These are phyloP conservation scores for Didymella keratinophila DNA, from an alignment of 2,329 filamentous ascomycete genomes.

Conservation along the genomic window DNA sequence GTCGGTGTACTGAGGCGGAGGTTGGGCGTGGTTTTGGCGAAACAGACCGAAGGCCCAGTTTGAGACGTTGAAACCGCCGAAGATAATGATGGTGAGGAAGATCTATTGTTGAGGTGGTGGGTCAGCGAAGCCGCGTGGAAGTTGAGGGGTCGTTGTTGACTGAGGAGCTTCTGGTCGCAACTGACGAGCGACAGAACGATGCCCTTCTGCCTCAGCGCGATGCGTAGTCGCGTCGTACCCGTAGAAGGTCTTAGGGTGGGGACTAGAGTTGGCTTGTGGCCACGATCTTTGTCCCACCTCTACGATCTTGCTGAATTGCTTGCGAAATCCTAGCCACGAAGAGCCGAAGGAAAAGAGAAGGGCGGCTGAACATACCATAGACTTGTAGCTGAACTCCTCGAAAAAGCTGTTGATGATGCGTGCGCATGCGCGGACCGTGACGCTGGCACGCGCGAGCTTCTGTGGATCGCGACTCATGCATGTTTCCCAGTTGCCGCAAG, in stretches of 20 bases:
- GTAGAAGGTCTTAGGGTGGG: neutral
- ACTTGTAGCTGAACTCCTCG: conserved; percentile 87
- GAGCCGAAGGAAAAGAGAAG: conserved; percentile 14
- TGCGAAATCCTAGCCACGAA: neutral
- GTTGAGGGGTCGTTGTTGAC: neutral
- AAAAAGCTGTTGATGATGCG: conserved; percentile 94
- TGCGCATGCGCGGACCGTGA: conserved; percentile 87
- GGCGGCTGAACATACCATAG: conserved; percentile 61
- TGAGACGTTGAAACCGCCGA: conserved; percentile 63
- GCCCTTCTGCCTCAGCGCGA: neutral
- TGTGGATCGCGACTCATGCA: conserved; percentile 88
- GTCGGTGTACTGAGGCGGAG: conserved; percentile 30
- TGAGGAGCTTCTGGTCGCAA: neutral
- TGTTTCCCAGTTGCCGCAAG: conserved; percentile 81
- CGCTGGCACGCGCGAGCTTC: conserved; percentile 77
- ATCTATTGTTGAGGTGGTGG: conserved; percentile 41
- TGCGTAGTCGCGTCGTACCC: neutral
- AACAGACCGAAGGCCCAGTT: conserved; percentile 68
- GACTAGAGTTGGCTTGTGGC: neutral
- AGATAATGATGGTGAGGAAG: conserved; percentile 58
- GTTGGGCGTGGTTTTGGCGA: conserved; percentile 50
- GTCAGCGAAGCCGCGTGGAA: conserved; percentile 20
- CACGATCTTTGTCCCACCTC: conserved; percentile 1
- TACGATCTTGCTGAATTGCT: neutral
- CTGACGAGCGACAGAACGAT: neutral